Base-by-base conservation (phyloP, 2,329 filamentous ascomycete species). In the Fusarium devonianum region DNA sequence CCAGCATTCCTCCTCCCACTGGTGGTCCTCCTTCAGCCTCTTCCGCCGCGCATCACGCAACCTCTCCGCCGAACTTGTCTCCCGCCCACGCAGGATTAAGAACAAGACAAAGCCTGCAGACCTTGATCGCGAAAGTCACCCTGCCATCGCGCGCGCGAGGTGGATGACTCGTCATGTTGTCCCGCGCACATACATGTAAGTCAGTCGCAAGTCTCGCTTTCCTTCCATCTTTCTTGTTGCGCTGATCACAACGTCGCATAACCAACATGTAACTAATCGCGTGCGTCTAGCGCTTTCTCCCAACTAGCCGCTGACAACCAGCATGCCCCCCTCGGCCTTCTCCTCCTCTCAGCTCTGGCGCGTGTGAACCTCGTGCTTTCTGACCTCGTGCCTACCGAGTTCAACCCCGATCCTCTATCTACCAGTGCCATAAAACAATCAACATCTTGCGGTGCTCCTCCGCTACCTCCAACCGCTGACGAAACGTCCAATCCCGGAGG, bases 1-100 rank as follows among this genome's bases (percentile, higher is more conserved):
- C 75, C 93, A 97, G 74, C 93, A 97, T 71, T 86, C 86, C 45
- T 79, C 82, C 55, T 82, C 86, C 21, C 83, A 85, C 67, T 99
- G 93, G 93, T 97, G 89, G 84, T 69, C 74, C 12, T 83, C 85
- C 63, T 84, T 97, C 53, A 81, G 81, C 42, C 80, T 87, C 57
- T 79, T 97, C 58, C 85, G 90, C 25, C 87, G 89, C 35, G 79
- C 85, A 47, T 69, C 88, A 7, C 73, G 74, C 7, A 79, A 80
- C 44, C 73, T 96, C 1, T 50, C 60, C 12, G 69, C 69, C 17
- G 67, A 61, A 19, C 41, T 62, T 7, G 35, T 39, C 16, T 50
- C 58, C 11, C 44, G 34, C 14, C 36, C 52, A 14, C 50, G 19
- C 22, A 23, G 47, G 23, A 8, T 30, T 8, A 53, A 41, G 10